A percentile compares a stretch with the other conserved stretches of the same genome.
Conservation (phyloP, 164 flowering plant species). For the Aristolochia contorta region DNA sequence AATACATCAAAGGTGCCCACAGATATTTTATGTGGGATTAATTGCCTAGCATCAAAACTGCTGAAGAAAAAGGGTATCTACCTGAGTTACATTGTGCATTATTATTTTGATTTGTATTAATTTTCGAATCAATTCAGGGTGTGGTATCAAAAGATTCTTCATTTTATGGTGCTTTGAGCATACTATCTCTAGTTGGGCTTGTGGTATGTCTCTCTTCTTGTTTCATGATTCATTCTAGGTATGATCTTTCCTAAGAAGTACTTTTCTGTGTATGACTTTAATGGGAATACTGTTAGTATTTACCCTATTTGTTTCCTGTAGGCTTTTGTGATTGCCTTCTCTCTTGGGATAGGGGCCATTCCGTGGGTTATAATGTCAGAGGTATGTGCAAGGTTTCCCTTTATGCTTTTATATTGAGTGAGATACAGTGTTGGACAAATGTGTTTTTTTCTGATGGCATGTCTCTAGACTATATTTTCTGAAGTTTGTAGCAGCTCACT, state of each 20-base stretch:
- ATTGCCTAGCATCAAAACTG: not conserved
- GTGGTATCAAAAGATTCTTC: conserved; percentile 32
- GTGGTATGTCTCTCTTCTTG: conserved; percentile 48
- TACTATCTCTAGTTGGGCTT: conserved; percentile 70
- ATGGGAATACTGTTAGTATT: not conserved
- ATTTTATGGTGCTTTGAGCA: conserved; percentile 35
- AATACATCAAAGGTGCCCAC: not conserved
- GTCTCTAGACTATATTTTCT: too few species aligned
- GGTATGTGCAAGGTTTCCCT: conserved; percentile 37
- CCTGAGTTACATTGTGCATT: not conserved
- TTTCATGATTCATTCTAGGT: too few species aligned
- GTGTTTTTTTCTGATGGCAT: too few species aligned
- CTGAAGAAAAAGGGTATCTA: not conserved
- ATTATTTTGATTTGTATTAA: not conserved
- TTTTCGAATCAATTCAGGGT: conserved; percentile 28
- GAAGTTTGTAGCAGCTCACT: too few species aligned
- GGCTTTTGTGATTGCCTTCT: conserved; percentile 66
- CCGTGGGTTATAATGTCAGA: conserved; percentile 99
- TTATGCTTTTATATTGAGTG: not conserved
- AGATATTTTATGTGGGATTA: not conserved
- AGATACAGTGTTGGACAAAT: not conserved
- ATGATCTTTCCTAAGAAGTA: too few species aligned
- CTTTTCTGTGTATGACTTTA: not conserved
- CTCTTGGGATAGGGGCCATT: conserved; percentile 85
- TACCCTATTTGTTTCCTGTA: conserved; percentile 23